These are phyloP conservation scores for Aquilaria malaccensis DNA, from an alignment of 345 rosid genomes.

Conservation along the genomic window DNA sequence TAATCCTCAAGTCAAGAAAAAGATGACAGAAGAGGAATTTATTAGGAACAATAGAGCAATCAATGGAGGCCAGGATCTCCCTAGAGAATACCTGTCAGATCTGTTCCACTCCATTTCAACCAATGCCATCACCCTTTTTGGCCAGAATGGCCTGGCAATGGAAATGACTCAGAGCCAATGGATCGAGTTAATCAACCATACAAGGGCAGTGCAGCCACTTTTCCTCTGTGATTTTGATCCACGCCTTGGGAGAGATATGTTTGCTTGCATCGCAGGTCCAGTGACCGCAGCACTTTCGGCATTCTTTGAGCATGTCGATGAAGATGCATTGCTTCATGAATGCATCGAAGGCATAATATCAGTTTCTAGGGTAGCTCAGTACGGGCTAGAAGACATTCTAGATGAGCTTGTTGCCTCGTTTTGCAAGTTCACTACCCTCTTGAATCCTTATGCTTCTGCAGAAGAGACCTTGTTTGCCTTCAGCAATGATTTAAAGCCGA, in stretches of 20 bases:
- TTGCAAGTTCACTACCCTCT: conserved; percentile 70
- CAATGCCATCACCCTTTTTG: conserved; percentile 46
- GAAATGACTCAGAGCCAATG: conserved; percentile 78
- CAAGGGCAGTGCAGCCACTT: conserved; percentile 39
- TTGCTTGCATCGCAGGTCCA: conserved; percentile 83
- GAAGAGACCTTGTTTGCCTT: conserved; percentile 85
- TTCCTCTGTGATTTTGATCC: conserved; percentile 53
- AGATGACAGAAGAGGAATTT: conserved; percentile 96
- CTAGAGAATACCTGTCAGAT: conserved; percentile 82
- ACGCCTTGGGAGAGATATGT: conserved; percentile 80
- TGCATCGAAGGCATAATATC: conserved; percentile 88
- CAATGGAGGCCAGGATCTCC: conserved; percentile 82
- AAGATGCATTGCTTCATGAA: conserved; percentile 83
- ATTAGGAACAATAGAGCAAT: conserved; percentile 81
- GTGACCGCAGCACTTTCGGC: conserved; percentile 78
- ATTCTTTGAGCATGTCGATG: conserved; percentile 80
- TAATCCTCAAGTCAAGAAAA: conserved; percentile 87
- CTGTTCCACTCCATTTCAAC: conserved; percentile 68
- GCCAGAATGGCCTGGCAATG: conserved; percentile 32
- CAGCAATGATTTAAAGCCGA: conserved; percentile 76
- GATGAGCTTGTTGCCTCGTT: conserved; percentile 84
- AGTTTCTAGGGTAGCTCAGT: conserved; percentile 71
- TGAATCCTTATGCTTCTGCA: conserved; percentile 83
- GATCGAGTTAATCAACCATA: conserved; percentile 64
- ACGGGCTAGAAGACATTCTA: conserved; percentile 72